Evolutionary conservation across 805 yeast genomes (phyloP).

Genomic region (Candida argentea): DNA sequence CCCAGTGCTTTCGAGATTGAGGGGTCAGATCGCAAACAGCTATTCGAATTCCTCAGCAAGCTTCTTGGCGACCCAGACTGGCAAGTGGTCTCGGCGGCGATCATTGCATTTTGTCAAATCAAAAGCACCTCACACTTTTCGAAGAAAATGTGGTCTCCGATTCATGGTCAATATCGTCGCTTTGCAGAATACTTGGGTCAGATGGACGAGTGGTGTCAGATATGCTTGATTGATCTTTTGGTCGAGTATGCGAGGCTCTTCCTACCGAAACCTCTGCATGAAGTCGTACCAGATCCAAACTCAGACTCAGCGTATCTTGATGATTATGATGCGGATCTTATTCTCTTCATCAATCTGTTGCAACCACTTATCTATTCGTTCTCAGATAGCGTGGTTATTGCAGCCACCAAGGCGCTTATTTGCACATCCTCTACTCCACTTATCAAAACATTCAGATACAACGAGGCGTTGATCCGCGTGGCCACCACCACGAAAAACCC

Average conservation of each 20-base stretch:
- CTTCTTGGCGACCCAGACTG: slow-evolving; percentile 59
- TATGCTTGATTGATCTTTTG: slow-evolving; percentile 47
- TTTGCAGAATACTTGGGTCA: slow-evolving; percentile 37
- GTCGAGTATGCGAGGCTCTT: slow-evolving; percentile 57
- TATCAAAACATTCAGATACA: slow-evolving; percentile 39
- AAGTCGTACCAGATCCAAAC: slow-evolving; percentile 33
- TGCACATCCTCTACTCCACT: slow-evolving; percentile 50
- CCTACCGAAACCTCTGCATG: slow-evolving; percentile 41
- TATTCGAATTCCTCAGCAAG: slow-evolving; percentile 38
- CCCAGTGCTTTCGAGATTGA: slow-evolving; percentile 36
- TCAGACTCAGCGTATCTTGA: slow-evolving; percentile 27
- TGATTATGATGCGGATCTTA: slow-evolving; percentile 45
- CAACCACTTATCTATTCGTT: slow-evolving; percentile 37
- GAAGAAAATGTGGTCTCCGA: slow-evolving; percentile 41
- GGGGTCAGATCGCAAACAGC: slow-evolving; percentile 34
- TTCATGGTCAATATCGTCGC: slow-evolving; percentile 64
- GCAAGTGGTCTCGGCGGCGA: slow-evolving; percentile 59
- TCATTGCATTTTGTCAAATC: slow-evolving; percentile 44
- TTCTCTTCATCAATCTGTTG: slow-evolving; percentile 41
- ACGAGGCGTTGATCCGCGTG: slow-evolving; percentile 39
- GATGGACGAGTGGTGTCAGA: slow-evolving; percentile 70
- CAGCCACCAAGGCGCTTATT: slow-evolving; percentile 46
- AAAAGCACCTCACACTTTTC: slow-evolving; percentile 23
- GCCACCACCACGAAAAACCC: slow-evolving; percentile 16
- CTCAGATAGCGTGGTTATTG: slow-evolving; percentile 52